Evolutionary conservation across 73 alveolate genomes (phyloP), one percentile per base, ranked within the genome.

Genomic region (Loxodes magnus): DNA sequence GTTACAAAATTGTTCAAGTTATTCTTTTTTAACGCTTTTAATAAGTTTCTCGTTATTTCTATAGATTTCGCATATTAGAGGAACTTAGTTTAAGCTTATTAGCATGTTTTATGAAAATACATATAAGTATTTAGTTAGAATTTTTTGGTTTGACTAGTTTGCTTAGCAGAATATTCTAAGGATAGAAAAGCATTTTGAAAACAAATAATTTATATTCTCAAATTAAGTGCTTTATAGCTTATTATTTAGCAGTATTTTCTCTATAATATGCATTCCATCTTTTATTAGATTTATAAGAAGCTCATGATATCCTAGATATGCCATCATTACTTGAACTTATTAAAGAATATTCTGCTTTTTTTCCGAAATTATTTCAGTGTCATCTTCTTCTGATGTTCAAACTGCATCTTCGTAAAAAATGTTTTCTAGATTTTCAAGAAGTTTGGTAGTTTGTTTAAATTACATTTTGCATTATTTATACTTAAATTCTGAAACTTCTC

Each of bases 31-130:
- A n/a, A 33, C 10, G 2, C 3, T 0, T 1, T n/a, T n/a, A 10
- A 46, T 22, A 5, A 46, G 60, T 46, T 24, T 46, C 27, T 46
- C 59, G 17, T 46, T 46, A 15, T 46, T 25, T 24, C 17, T 46
- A 19, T 25, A 46, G 7, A 46, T 46, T 25, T 46, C 59, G 17
- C 59, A 46, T 21, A 46, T 46, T 5, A 46, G 26, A 46, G 16
- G 35, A 10, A 46, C 27, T 2, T 46, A 41, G 2, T 24, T 24
- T 24, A 46, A 16, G 7, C 27, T 46, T 24, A 46, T 24, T 24
- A 37, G 22, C 5, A 46, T 7, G n/a, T 12, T 10, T 46, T 24
- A 9, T 0, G 26, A 24, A 25, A 46, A 10, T 0, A 46, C 39
- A 21, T 46, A 0, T 15, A 46, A 24, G 27, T 24, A 12, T 2